Conservation (phyloP, 352 stramenopile species). For the Phytophthora aleatoria region DNA sequence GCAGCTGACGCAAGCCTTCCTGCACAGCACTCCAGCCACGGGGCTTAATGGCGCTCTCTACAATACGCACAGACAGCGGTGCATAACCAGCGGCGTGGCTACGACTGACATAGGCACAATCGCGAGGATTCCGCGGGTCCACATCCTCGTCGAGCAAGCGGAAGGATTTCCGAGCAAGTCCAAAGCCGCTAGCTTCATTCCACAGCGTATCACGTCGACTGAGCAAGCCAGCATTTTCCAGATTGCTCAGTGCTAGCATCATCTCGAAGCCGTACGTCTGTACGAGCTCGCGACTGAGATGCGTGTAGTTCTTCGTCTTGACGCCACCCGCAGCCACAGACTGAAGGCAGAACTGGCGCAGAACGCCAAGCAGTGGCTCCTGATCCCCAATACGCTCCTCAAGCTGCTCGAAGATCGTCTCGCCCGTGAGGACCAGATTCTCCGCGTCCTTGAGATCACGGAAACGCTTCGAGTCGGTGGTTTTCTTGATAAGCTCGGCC, state of each 20-base stretch:
- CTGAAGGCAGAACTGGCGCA: conserved; percentile 95
- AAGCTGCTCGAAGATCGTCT: conserved; percentile 94
- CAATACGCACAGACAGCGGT: conserved; percentile 92
- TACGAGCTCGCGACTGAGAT: conserved; percentile 93
- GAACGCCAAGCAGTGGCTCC: conserved; percentile 89
- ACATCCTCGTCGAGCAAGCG: conserved; percentile 96
- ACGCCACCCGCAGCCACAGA: conserved; percentile 93
- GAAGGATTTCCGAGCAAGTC: conserved; percentile 88
- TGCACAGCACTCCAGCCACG: conserved; percentile 79
- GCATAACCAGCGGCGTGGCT: conserved; percentile 91
- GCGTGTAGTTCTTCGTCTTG: conserved; percentile 94
- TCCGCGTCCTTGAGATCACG: conserved; percentile 95
- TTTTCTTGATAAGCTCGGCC: conserved; percentile 95
- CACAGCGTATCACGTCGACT: conserved; percentile 89
- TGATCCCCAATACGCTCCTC: conserved; percentile 96
- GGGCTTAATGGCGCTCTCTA: conserved; percentile 89
- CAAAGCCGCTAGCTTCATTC: conserved; percentile 85
- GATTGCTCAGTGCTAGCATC: conserved; percentile 91
- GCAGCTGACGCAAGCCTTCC: conserved; percentile 85
- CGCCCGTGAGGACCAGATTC: conserved; percentile 95
- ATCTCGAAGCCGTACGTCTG: conserved; percentile 98
- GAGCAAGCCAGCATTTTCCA: conserved; percentile 94
- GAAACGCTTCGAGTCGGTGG: conserved; percentile 93
- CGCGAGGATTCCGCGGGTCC: conserved; percentile 92
- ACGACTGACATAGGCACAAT: conserved; percentile 93